Conservation (phyloP, 169 alveolate species). For the Pseudocohnilembus persalinus region DNA sequence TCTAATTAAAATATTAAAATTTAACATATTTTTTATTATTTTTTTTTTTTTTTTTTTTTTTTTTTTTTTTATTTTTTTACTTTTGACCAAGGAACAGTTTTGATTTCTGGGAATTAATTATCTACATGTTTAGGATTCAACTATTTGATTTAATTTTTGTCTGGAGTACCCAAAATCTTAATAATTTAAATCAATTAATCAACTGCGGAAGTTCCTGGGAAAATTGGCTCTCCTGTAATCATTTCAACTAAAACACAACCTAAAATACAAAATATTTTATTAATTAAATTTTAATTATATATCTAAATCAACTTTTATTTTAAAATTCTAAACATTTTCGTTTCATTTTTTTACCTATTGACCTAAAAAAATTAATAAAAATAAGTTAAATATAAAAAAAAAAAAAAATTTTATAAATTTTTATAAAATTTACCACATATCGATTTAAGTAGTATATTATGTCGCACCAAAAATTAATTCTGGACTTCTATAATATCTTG, state of each 20-base stretch:
- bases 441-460: constrained; percentile 56
- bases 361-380: neutral
- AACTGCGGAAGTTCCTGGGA: constrained; percentile 65
- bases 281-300: neutral
- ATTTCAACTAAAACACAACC: constrained; percentile 77
- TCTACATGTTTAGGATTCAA: constrained; percentile 60
- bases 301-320: neutral
- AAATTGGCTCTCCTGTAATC: constrained; percentile 66
- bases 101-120: constrained; percentile 54
- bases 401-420: too few species aligned
- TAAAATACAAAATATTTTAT: neutral
- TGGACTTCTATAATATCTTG: constrained; percentile 78
- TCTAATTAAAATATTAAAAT: neutral
- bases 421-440: constrained; percentile 56
- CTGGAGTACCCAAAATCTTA: constrained; percentile 65
- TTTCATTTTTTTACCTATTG: neutral
- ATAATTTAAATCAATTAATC: constrained; percentile 64
- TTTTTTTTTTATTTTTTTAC: constrained; percentile 23
- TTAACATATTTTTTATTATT: neutral
- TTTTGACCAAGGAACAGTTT: constrained; percentile 54
- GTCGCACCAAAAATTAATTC: constrained; percentile 62
- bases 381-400: too few species aligned
- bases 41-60: neutral
- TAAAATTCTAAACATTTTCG: too few species aligned
- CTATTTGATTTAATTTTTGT: constrained; percentile 33